A percentile compares a stretch with the other conserved stretches of the same genome.
phyloP scores from a whole-genome alignment of 169 alveolate species.

The Eimeria brunetti region DNA sequence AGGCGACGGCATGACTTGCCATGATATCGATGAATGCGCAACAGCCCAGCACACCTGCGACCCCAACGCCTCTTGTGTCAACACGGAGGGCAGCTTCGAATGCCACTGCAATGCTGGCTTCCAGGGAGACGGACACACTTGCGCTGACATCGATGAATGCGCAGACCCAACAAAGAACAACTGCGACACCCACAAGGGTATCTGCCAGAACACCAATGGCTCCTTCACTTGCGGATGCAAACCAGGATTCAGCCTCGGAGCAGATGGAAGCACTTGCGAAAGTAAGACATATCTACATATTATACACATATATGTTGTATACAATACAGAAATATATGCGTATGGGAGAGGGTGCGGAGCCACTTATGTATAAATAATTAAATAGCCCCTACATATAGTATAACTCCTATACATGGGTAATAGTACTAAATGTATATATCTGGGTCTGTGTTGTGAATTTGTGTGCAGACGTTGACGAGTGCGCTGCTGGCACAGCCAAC shows the following conservation, averaged over 20 bases:
- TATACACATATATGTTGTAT: too few relatives aligned
- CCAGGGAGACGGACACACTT: constrained; percentile 80
- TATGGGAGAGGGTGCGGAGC: too few relatives aligned
- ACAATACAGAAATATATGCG: too few relatives aligned
- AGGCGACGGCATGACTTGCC: constrained; percentile 82
- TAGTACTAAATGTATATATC: background rate
- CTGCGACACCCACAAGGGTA: constrained; percentile 82
- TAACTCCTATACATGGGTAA: background rate
- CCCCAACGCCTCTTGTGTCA: constrained; percentile 82
- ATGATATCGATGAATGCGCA: constrained; percentile 83
- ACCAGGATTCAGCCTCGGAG: constrained; percentile 79
- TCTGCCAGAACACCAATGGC: constrained; percentile 83
- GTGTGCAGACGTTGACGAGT: constrained; percentile 72
- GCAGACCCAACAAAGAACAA: constrained; percentile 54
- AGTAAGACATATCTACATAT: constrained; percentile 44
- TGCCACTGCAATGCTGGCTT: constrained; percentile 84
- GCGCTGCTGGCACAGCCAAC: constrained; percentile 21
- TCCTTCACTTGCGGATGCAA: constrained; percentile 83
- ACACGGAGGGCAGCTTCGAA: constrained; percentile 82
- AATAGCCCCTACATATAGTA: background rate
- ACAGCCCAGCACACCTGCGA: constrained; percentile 53
- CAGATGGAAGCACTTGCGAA: constrained; percentile 60
- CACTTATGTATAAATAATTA: too few relatives aligned
- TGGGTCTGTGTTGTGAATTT: background rate
- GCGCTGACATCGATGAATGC: constrained; percentile 84